Evolutionary conservation across 345 rosid genomes (phyloP), one percentile per base, ranked within the genome.

Genomic region (Aethionema arabicum): DNA sequence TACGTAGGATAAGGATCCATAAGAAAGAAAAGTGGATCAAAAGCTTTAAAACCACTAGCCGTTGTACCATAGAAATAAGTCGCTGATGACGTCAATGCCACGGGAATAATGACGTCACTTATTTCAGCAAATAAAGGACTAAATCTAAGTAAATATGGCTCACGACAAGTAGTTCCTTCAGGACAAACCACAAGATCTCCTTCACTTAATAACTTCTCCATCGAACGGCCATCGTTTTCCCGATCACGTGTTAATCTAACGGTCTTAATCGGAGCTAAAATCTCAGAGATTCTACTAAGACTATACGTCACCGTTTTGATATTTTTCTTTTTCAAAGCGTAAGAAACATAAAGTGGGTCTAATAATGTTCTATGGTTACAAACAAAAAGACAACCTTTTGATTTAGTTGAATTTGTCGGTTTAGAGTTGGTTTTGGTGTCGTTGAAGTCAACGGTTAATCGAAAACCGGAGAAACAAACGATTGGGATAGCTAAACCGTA

Each of bases 141-240:
- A 69, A 90, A 87, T 44, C 95, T 66, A 6, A 87, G 80, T 32
- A 90, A 77, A 67, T 74, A 77, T 9, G 92, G 90, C 52, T 90
- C 92, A 59, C 97, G 73, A 43, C 95, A 85, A 7, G 97, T 90
- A 46, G 97, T 87, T 32, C 97, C 97, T 77, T 90, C 97, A 0
- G 95, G 97, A 33, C 90, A 90, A 39, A 87, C 81, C 4, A 82
- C 92, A 1, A 90, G 73, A 64, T 87, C 84, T 21, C 87, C 90
- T 65, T 79, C 74, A 4, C 57, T 63, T 9, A 87, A 67, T 5
- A 85, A 41, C 30, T 39, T 65, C 47, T 65, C 61, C 82, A 90
- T 83, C 48, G 80, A 67, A 61, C 60, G 53, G 0, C 68, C 72
- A 32, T 90, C 97, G 40, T 51, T 55, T 10, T 66, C 76, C 15